Conservation (phyloP, 1,284 basidiomycete species). For the Erythrobasidium hasegawianum region DNA sequence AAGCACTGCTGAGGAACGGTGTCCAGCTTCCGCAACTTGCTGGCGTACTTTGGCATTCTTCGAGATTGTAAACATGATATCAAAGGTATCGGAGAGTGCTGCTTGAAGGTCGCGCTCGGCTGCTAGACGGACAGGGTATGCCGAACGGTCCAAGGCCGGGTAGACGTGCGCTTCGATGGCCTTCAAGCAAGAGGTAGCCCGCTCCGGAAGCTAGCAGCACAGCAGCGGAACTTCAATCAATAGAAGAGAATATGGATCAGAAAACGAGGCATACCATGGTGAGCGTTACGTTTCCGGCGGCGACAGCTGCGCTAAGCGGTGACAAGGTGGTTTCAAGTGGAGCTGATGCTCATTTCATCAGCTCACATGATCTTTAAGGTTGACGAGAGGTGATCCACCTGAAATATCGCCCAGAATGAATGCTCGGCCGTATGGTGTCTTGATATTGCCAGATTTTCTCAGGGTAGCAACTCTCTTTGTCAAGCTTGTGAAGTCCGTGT, state of each 20-base stretch:
- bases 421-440: not conserved
- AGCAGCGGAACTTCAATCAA: not conserved
- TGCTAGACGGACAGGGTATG: not conserved
- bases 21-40: not conserved
- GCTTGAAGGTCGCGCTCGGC: not conserved
- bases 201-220: not conserved
- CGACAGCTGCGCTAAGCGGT: not conserved
- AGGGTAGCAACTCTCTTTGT: not conserved
- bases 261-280: not conserved
- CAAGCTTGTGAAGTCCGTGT: not conserved
- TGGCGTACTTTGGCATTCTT: not conserved
- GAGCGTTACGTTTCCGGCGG: not conserved
- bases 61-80: not conserved
- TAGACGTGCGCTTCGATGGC: not conserved
- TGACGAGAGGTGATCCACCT: not conserved
- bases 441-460: not conserved
- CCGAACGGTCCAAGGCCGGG: not conserved
- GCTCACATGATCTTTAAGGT: not conserved
- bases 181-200: not conserved
- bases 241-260: not conserved
- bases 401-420: constrained; percentile 1
- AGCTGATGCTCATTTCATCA: not conserved
- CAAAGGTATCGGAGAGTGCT: not conserved
- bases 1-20: too few relatives aligned
- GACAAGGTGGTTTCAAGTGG: constrained; percentile 2